Percentiles rank a stretch among this genome's conserved stretches.
phyloP scores from a whole-genome alignment of 441 rosid genomes.

The Pelargonium myrrhifolium region DNA sequence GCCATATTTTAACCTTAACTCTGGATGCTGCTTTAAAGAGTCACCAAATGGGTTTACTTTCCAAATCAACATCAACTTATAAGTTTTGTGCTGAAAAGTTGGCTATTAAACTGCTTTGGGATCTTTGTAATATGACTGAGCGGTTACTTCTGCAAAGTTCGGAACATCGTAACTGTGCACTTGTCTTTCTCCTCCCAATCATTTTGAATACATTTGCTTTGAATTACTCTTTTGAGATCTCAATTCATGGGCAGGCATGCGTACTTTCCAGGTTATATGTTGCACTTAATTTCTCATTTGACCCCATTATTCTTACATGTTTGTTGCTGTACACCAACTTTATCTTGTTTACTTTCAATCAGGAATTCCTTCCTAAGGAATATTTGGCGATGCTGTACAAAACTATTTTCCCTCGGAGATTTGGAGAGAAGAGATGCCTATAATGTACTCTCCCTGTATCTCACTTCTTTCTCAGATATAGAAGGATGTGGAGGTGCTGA shows the following conservation, averaged over 20 bases:
- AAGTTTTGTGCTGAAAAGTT: slow-evolving; percentile 34
- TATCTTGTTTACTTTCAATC: slow-evolving; percentile 26
- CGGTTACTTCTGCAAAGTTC: slow-evolving; percentile 54
- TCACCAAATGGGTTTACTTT: slow-evolving; percentile 27
- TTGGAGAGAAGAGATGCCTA: slow-evolving; percentile 93
- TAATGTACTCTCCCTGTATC: slow-evolving; percentile 54
- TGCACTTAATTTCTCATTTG: slow-evolving; percentile 11
- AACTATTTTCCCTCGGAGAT: slow-evolving; percentile 63
- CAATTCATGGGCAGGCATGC: slow-evolving; percentile 32
- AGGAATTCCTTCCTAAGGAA: slow-evolving; percentile 56
- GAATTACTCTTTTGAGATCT: slow-evolving; percentile 32
- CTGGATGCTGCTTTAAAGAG: slow-evolving; percentile 50
- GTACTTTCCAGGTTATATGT: slow-evolving; percentile 51
- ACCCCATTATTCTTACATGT: slow-evolving; percentile 9
- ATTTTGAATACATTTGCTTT: slow-evolving; percentile 56
- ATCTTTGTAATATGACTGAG: slow-evolving; percentile 59
- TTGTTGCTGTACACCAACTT: slow-evolving; percentile 12
- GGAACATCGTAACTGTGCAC: slow-evolving; percentile 73
- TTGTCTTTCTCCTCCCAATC: slow-evolving; percentile 62
- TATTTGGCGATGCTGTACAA: slow-evolving; percentile 77
- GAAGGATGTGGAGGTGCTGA: slow-evolving; percentile 32
- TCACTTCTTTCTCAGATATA: slow-evolving; percentile 41
- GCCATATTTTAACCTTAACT: slow-evolving; percentile 55
- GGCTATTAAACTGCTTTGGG: slow-evolving; percentile 53
- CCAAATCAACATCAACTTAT: slow-evolving; percentile 22